These are phyloP conservation scores for Canariomyces notabilis DNA, from an alignment of 2,329 filamentous ascomycete species.

Conservation along the genomic window DNA sequence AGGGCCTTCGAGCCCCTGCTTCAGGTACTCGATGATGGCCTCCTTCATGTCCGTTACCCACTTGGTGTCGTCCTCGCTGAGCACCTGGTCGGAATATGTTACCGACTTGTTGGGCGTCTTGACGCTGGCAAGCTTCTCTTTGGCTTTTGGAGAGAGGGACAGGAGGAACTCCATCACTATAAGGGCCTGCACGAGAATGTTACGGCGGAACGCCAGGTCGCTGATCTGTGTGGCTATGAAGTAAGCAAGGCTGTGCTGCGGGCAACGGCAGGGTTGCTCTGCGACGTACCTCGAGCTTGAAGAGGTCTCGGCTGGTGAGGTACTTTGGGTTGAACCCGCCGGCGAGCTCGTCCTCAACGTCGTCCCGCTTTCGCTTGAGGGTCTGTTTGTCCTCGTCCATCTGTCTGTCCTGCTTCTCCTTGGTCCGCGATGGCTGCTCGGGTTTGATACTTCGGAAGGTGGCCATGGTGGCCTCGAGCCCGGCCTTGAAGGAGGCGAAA, in stretches of 20 bases:
- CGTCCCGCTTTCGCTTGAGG: conserved; percentile 64
- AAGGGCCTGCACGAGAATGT: conserved; percentile 90
- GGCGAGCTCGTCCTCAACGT: conserved; percentile 58
- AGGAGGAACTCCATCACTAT: conserved; percentile 93
- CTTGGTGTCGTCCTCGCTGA: conserved; percentile 81
- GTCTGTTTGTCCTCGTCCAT: conserved; percentile 60
- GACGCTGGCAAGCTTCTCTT: conserved; percentile 67
- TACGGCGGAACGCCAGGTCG: conserved; percentile 87
- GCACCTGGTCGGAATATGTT: conserved; percentile 67
- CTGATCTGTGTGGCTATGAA: conserved; percentile 65
- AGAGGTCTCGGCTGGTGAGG: conserved; percentile 92
- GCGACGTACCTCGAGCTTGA: conserved; percentile 75
- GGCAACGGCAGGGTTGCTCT: neutral
- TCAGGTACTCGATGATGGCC: conserved; percentile 76
- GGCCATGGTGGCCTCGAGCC: conserved; percentile 61
- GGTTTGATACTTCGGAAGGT: conserved; percentile 50
- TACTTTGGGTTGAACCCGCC: conserved; percentile 95
- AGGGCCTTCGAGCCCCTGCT: conserved; percentile 73
- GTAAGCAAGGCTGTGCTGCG: conserved; percentile 3
- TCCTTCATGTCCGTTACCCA: conserved; percentile 79
- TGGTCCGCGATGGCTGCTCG: conserved; percentile 43
- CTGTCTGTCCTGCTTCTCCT: conserved; percentile 33
- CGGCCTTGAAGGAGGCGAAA: conserved; percentile 76
- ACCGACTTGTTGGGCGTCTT: conserved; percentile 77
- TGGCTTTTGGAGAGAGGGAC: conserved; percentile 78